Percentiles rank a stretch among this genome's conserved stretches.
Conservation (phyloP, 495 filamentous ascomycete species). For the Aspergillus homomorphus region DNA sequence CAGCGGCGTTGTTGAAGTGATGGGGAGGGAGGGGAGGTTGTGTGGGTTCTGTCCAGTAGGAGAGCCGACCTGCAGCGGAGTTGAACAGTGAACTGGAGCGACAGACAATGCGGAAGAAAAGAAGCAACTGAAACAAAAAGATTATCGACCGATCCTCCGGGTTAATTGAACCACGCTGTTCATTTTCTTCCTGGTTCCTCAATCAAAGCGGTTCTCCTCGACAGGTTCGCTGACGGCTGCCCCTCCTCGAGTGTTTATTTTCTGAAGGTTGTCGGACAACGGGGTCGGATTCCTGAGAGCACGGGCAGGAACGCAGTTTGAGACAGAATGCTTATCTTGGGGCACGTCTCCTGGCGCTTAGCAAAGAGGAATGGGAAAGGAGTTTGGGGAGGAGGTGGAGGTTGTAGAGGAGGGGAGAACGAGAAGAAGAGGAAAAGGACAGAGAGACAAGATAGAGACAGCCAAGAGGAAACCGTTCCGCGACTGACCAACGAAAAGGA, state of each 20-base stretch:
- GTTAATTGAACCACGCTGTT: not conserved
- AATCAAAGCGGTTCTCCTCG: not conserved
- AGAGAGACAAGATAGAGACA: conserved; percentile 6
- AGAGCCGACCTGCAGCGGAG: conserved; percentile 4
- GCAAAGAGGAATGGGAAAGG: not conserved
- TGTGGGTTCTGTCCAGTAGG: not conserved
- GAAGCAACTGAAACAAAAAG: not conserved
- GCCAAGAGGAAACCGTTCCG: not conserved
- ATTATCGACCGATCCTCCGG: conserved; percentile 16
- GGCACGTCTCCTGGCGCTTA: not conserved
- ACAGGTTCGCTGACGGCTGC: not conserved
- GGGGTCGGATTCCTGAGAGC: not conserved
- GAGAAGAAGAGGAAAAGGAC: conserved; percentile 10
- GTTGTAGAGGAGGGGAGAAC: conserved; percentile 9
- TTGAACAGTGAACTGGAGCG: not conserved
- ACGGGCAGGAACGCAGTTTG: conserved; percentile 2
- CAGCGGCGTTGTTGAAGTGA: conserved; percentile 6
- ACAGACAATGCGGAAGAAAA: not conserved
- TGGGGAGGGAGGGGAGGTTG: conserved; percentile 3
- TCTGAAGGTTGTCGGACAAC: not conserved
- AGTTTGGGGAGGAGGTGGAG: conserved; percentile 1
- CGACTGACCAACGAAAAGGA: not conserved
- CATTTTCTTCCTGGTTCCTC: conserved; percentile 3
- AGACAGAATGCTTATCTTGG: conserved; percentile 2
- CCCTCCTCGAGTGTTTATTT: not conserved